Conservation (phyloP, 1,139 yeast species). For the Yamadazyma dendronema region DNA sequence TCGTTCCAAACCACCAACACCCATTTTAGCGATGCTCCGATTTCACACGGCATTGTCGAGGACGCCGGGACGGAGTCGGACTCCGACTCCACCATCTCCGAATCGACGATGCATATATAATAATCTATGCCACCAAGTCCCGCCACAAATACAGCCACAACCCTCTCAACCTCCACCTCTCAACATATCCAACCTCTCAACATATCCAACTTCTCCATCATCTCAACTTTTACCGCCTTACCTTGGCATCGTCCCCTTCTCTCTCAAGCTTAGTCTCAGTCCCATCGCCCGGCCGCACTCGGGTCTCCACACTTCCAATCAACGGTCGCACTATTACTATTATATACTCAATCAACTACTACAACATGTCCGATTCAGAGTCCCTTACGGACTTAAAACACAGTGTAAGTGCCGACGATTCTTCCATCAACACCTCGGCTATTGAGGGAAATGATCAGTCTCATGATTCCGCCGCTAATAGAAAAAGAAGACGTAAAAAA, state of each 20-base stretch:
- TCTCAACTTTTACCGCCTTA: no score
- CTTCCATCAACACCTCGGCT: neutral
- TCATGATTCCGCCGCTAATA: no score
- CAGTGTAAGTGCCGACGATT: neutral
- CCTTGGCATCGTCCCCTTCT: neutral
- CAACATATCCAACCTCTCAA: no score
- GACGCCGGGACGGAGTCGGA: neutral
- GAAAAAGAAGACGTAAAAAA: slow-evolving; percentile 48
- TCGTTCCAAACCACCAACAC: slow-evolving; percentile 4
- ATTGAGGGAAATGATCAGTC: no score
- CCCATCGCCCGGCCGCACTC: slow-evolving; percentile 1
- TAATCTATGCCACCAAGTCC: neutral
- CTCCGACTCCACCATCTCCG: neutral
- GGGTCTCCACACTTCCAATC: slow-evolving; percentile 5
- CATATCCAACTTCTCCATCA: no score
- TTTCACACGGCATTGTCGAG: no score
- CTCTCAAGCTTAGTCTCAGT: neutral
- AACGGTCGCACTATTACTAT: no score
- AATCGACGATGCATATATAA: neutral
- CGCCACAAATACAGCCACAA: no score
- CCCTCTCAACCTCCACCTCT: no score
- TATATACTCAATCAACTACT: slow-evolving; percentile 2
- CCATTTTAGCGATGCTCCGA: slow-evolving; percentile 1
- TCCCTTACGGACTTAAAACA: neutral
- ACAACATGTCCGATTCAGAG: neutral